phyloP scores from a whole-genome alignment of 2,329 filamentous ascomycete genomes.

The Pseudopithomyces chartarum region DNA sequence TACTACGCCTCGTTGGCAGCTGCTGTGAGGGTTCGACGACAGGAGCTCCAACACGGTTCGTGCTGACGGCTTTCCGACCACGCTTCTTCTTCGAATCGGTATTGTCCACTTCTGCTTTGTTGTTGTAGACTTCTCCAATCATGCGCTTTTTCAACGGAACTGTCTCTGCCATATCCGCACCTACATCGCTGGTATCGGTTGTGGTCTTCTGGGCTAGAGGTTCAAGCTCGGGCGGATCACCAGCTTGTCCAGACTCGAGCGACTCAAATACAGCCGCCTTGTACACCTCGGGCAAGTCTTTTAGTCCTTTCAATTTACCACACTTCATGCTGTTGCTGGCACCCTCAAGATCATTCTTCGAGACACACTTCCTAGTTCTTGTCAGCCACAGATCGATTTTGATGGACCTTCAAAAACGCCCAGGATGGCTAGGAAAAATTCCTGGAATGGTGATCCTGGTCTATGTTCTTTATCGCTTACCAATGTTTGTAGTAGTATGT shows the following conservation, averaged over 20 bases:
- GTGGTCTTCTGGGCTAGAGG: conserved; percentile 21
- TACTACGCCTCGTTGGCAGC: neutral
- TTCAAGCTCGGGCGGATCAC: conserved; percentile 50
- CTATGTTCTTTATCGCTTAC: conserved; percentile 57
- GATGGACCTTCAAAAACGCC: neutral
- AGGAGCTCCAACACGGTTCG: neutral
- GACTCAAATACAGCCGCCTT: conserved; percentile 74
- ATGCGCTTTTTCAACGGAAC: conserved; percentile 23
- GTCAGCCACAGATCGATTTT: conserved; percentile 5
- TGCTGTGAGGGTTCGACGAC: neutral
- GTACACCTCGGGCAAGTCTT: conserved; percentile 69
- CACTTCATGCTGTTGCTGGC: conserved; percentile 60
- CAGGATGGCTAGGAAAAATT: too few species aligned
- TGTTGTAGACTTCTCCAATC: conserved; percentile 11
- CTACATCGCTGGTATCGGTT: conserved; percentile 9
- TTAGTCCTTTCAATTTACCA: conserved; percentile 74
- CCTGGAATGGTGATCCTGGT: neutral
- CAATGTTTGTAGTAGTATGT: conserved; percentile 82
- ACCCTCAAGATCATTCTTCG: conserved; percentile 69
- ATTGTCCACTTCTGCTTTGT: neutral
- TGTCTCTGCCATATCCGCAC: conserved; percentile 13
- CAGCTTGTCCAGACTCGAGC: conserved; percentile 75
- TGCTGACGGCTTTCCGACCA: neutral
- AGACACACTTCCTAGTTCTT: conserved; percentile 78
- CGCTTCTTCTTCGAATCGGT: neutral